phyloP scores from a whole-genome alignment of 495 filamentous ascomycete species.

The Chaetomium cochliodes region DNA sequence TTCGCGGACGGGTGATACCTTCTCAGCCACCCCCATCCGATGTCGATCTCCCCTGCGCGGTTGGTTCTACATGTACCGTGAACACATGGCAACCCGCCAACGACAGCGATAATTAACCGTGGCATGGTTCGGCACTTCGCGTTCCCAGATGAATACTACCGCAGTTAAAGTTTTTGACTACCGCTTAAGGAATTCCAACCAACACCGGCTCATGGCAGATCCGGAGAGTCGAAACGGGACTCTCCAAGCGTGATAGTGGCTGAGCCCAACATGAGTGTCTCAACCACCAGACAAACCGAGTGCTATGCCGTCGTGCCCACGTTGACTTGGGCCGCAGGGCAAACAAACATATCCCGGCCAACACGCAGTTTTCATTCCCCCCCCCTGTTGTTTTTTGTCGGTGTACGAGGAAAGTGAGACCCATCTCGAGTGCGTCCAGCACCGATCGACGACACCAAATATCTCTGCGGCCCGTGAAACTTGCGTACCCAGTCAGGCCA shows the following conservation, averaged over 20 bases:
- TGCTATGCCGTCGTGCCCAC: neutral
- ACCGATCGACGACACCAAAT: neutral
- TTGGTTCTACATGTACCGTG: neutral
- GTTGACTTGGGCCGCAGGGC: neutral
- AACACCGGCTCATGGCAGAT: conserved; percentile 24
- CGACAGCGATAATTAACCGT: neutral
- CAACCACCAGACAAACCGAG: conserved; percentile 1
- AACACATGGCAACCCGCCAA: conserved; percentile 4
- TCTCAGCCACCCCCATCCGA: conserved; percentile 13
- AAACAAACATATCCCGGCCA: neutral
- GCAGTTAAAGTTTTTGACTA: neutral
- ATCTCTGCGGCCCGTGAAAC: neutral
- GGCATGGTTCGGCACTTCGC: conserved; percentile 5
- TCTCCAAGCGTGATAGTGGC: conserved; percentile 14
- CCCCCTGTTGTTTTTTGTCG: neutral
- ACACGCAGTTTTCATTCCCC: neutral
- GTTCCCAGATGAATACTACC: neutral
- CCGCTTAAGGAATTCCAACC: neutral
- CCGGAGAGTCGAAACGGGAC: conserved; percentile 22
- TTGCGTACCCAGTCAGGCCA: neutral
- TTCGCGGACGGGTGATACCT: neutral
- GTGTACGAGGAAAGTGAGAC: neutral
- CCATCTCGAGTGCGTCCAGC: neutral
- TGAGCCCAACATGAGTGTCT: conserved; percentile 4
- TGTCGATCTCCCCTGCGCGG: neutral